Conservation (phyloP, 805 yeast species). For the Millerozyma miso region DNA sequence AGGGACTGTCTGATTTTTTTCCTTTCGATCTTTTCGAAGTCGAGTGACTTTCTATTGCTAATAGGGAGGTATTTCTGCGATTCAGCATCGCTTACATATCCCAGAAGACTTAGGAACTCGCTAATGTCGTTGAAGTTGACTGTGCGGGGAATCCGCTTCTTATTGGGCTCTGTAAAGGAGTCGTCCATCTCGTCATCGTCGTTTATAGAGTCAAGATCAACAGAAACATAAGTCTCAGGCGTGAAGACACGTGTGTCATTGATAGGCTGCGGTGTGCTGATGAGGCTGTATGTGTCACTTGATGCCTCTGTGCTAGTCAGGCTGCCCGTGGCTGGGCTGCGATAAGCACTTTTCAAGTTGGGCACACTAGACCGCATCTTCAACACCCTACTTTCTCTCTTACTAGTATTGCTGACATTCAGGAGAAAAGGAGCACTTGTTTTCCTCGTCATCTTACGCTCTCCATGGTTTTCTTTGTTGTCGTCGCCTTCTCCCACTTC, state of each 20-base stretch:
- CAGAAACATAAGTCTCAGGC: background rate
- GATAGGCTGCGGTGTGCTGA: background rate
- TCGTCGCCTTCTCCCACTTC: slow-evolving; percentile 6
- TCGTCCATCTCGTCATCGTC: slow-evolving; percentile 6
- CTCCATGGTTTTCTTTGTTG: slow-evolving; percentile 9
- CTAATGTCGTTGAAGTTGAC: slow-evolving; percentile 13
- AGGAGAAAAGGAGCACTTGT: background rate
- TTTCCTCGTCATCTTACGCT: background rate
- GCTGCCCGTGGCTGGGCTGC: slow-evolving; percentile 3
- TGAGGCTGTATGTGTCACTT: background rate
- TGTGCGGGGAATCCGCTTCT: slow-evolving; percentile 10
- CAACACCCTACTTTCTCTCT: slow-evolving; percentile 6
- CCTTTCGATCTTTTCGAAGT: slow-evolving; percentile 15
- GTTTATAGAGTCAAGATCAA: slow-evolving; percentile 1
- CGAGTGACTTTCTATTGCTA: slow-evolving; percentile 17
- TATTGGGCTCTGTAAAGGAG: slow-evolving; percentile 1
- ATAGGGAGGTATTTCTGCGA: slow-evolving; percentile 11
- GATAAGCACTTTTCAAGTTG: slow-evolving; percentile 12
- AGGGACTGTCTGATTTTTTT: slow-evolving; percentile 9
- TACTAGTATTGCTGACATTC: background rate
- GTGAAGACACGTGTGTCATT: background rate
- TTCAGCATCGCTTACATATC: slow-evolving; percentile 5
- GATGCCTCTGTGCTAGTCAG: background rate
- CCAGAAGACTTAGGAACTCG: slow-evolving; percentile 12
- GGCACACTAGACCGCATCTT: slow-evolving; percentile 21